These are phyloP conservation scores for Grosmannia serpens DNA, from an alignment of 2,329 filamentous ascomycete species.

Conservation along the genomic window DNA sequence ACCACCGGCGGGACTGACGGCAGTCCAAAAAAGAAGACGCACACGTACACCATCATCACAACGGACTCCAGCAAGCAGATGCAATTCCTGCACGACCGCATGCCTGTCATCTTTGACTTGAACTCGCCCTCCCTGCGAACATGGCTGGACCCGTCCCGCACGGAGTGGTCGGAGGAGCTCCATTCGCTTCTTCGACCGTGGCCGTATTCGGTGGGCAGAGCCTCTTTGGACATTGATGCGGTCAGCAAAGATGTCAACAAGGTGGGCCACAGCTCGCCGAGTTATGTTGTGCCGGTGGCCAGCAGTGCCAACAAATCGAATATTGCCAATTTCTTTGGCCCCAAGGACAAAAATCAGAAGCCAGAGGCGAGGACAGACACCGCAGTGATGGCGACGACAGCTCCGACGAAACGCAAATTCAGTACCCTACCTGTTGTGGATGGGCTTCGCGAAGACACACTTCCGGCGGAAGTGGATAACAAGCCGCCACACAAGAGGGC, in stretches of 20 bases:
- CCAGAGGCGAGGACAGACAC: neutral
- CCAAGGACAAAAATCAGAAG: conserved; percentile 21
- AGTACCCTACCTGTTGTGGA: neutral
- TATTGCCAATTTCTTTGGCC: conserved; percentile 86
- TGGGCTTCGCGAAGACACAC: neutral
- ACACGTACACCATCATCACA: conserved; percentile 90
- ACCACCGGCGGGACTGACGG: conserved; percentile 53
- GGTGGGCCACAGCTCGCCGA: conserved; percentile 79
- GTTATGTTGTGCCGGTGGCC: conserved; percentile 71
- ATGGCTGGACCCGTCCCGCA: conserved; percentile 67
- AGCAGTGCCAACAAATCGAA: conserved; percentile 85
- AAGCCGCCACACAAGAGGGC: neutral
- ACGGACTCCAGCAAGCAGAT: conserved; percentile 76
- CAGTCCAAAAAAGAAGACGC: conserved; percentile 42
- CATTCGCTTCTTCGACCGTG: conserved; percentile 65
- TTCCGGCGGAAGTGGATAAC: neutral
- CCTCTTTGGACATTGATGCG: conserved; percentile 62
- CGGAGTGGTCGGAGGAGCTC: conserved; percentile 67
- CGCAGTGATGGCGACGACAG: neutral
- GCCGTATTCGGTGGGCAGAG: conserved; percentile 37
- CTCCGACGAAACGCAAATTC: neutral
- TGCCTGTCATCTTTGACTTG: conserved; percentile 85
- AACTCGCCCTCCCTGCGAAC: conserved; percentile 55
- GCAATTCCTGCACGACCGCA: conserved; percentile 81
- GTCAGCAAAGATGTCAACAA: conserved; percentile 87